Evolutionary conservation across 257 asterid genomes (phyloP).

Genomic region (Fraxinus pennsylvanica): DNA sequence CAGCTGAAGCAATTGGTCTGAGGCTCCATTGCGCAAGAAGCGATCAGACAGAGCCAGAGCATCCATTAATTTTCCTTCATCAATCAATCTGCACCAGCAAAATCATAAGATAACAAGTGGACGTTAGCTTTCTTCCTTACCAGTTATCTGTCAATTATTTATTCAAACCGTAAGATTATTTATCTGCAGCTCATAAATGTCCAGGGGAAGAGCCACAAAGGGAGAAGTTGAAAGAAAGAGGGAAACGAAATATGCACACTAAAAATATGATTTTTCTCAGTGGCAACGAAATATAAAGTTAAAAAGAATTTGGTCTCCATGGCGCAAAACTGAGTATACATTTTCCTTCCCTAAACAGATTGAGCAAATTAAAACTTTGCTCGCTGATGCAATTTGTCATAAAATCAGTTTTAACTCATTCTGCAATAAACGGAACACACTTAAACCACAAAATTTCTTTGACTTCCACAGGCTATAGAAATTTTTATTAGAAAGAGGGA

Average conservation of each 20-base stretch:
- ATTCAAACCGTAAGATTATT: not conserved
- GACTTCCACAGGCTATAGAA: constrained; percentile 18
- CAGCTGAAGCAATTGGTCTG: constrained; percentile 84
- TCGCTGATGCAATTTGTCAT: not conserved
- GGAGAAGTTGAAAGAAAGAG: not conserved
- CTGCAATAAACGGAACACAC: not conserved
- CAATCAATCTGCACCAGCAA: constrained; percentile 63
- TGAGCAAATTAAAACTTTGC: not conserved
- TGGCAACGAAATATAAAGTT: constrained; percentile 14
- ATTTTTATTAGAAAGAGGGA: not conserved
- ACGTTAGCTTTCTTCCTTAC: constrained; percentile 4
- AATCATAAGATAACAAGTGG: constrained; percentile 23
- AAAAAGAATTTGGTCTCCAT: not conserved
- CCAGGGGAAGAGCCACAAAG: constrained; percentile 8
- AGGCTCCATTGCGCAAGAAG: constrained; percentile 85
- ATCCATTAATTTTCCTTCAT: constrained; percentile 87
- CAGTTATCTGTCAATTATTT: constrained; percentile 9
- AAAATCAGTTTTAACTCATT: constrained; percentile 7
- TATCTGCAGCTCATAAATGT: constrained; percentile 12
- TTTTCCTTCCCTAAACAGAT: not conserved
- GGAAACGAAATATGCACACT: constrained; percentile 10
- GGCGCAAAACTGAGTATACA: not conserved
- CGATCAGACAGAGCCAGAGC: constrained; percentile 98
- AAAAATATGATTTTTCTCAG: constrained; percentile 10
- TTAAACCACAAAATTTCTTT: constrained; percentile 11